phyloP scores from a whole-genome alignment of 768 basidiomycete genomes.

The Tremella mesenterica region DNA sequence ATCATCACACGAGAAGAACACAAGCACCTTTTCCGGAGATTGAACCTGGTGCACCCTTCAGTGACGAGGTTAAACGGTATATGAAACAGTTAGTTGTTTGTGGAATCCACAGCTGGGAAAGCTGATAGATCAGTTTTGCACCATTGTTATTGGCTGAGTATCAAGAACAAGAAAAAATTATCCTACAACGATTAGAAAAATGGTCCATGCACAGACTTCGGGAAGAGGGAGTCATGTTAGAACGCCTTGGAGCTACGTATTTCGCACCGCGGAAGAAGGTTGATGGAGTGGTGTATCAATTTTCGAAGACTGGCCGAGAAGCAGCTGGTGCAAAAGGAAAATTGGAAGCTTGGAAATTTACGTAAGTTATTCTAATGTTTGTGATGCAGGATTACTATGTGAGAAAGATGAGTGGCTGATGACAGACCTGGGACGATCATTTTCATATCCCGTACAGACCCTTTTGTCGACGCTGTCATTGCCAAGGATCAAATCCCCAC shows the following conservation, averaged over 20 bases:
- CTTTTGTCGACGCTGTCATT: conserved; percentile 53
- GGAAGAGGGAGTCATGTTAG: conserved; percentile 66
- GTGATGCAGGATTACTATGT: too few relatives aligned
- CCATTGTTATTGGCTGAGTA: conserved; percentile 55
- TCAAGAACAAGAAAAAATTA: conserved; percentile 54
- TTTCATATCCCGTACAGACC: conserved; percentile 57
- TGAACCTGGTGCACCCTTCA: conserved; percentile 35
- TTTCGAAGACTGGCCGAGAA: conserved; percentile 46
- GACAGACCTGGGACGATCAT: conserved; percentile 41
- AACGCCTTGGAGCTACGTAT: conserved; percentile 51
- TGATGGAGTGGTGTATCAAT: conserved; percentile 46
- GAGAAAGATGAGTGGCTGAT: conserved; percentile 28
- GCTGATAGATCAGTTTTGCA: conserved; percentile 47
- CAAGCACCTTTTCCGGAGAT: conserved; percentile 35
- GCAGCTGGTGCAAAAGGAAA: too few relatives aligned
- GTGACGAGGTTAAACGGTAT: conserved; percentile 39
- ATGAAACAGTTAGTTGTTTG: conserved; percentile 36
- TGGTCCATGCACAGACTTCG: conserved; percentile 59
- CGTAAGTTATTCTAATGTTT: too few relatives aligned
- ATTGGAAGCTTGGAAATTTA: too few relatives aligned
- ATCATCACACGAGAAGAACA: conserved; percentile 6
- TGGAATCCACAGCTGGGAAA: not conserved
- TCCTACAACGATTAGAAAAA: conserved; percentile 57
- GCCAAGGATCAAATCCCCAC: conserved; percentile 42
- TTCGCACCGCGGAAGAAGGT: not conserved